Base-by-base conservation (phyloP, 768 basidiomycete genomes). In the Pulveroboletus sp. region DNA sequence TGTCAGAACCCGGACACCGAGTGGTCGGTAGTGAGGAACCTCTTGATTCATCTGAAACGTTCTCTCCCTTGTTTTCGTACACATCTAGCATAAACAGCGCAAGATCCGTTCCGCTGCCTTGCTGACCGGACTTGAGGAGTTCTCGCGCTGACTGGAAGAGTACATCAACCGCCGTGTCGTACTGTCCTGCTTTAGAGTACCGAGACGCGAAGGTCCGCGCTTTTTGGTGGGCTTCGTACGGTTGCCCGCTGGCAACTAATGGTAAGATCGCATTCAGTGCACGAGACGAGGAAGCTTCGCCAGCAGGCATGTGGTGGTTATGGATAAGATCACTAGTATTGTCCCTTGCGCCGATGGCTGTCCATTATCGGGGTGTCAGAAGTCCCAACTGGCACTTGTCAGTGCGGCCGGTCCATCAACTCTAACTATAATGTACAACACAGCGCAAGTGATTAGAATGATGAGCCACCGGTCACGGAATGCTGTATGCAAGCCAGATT, bases 141-240 rank as follows among this genome's bases (percentile, higher is more conserved):
- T 93, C 91, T 43, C 87, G 77, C 2, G 93, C 85, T 37, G 85
- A 86, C 61, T 93, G 88, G 69, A 97, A 97, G 42, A 97, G 81
- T 5, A 98, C 88, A 66, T 94, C 87, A 68, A 93, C 88, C 16
- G 97, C 94, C 13, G 85, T 85, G 61, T 86, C 85, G 62, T 86
- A 85, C 57, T 94, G 87, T 3, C 74, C 75, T 4, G 89, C 80
- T 72, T 93, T 92, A 43, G 77, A 74, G 65, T 91, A 91, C 59
- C 94, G 79, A 4, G 94, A 85, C 5, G 92, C 92, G 56, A 95
- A 97, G 16, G 94, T 97, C 23, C 95, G 82, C 10, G 94, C 92
- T 70, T 97, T 97, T 68, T 97, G 94, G 60, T 97, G 95, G 0
- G 94, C 94, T 52, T 94, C 91, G 67, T 97, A 97, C 13, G 78